Evolutionary conservation across 768 basidiomycete species (phyloP).

Genomic region (Nevesoporus exiguus): DNA sequence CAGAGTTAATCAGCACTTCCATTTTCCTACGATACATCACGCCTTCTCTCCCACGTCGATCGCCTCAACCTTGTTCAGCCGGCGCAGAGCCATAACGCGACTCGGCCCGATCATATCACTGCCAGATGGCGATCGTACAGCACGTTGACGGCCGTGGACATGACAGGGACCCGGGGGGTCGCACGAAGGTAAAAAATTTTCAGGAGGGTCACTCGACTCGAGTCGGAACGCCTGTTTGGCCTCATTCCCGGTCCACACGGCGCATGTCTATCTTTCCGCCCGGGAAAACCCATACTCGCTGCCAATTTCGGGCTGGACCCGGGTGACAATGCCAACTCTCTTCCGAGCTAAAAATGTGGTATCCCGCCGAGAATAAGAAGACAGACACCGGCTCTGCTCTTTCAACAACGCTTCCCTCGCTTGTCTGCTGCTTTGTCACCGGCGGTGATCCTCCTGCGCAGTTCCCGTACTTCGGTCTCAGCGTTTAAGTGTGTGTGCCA

Average conservation of each 20-base stretch:
- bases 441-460: background rate
- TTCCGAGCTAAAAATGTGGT: conserved; percentile 12
- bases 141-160: background rate
- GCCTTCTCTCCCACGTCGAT: background rate
- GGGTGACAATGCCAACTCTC: conserved; percentile 9
- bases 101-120: background rate
- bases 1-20: background rate
- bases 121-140: background rate
- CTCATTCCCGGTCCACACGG: background rate
- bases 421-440: background rate
- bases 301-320: conserved; percentile 8
- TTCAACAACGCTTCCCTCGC: background rate
- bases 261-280: background rate
- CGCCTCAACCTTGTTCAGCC: background rate
- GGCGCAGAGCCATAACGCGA: background rate
- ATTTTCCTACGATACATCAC: background rate
- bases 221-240: background rate
- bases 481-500: background rate
- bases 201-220: background rate
- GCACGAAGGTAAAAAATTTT: background rate
- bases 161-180: background rate
- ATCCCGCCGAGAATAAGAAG: conserved; percentile 15
- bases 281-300: background rate
- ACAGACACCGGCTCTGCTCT: background rate
- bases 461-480: background rate